Evolutionary conservation across 2,329 filamentous ascomycete species (phyloP).

Genomic region (Amauroascus verrucosus): DNA sequence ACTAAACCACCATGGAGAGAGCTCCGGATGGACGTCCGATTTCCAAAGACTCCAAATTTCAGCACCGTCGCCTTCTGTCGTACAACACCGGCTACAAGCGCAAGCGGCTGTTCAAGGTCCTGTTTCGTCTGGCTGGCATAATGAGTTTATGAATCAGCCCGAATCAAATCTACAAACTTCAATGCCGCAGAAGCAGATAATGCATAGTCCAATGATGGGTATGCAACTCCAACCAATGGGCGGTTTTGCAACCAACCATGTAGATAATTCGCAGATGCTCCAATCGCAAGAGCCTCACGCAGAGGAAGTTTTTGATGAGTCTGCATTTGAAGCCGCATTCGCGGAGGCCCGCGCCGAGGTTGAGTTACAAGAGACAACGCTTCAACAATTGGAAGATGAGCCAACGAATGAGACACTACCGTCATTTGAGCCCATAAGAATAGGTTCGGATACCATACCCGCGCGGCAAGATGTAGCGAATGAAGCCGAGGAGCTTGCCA

Average conservation of each 20-base stretch:
- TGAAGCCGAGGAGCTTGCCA: conserved; percentile 58
- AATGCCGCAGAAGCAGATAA: conserved; percentile 7
- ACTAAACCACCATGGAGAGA: conserved; percentile 20
- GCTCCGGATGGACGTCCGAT: conserved; percentile 36
- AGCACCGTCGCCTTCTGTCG: conserved; percentile 33
- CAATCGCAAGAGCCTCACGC: conserved; percentile 27
- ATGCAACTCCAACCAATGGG: background rate
- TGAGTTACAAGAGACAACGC: conserved; percentile 22
- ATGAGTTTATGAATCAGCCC: conserved; percentile 46
- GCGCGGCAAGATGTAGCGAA: conserved; percentile 28
- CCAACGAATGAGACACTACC: background rate
- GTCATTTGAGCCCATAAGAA: conserved; percentile 24
- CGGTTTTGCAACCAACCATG: background rate
- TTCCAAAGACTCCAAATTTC: conserved; percentile 39
- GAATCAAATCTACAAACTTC: conserved; percentile 20
- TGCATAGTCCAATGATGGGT: conserved; percentile 7
- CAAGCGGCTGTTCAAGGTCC: conserved; percentile 27
- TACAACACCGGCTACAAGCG: conserved; percentile 39
- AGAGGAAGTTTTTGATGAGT: conserved; percentile 33
- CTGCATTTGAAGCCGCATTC: conserved; percentile 39
- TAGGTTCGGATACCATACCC: conserved; percentile 37
- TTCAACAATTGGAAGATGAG: conserved; percentile 11
- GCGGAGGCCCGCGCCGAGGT: conserved; percentile 33
- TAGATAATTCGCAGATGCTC: conserved; percentile 5
- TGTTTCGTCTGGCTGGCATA: conserved; percentile 45